Evolutionary conservation across 805 yeast genomes (phyloP).

Genomic region (Millerago galiae): DNA sequence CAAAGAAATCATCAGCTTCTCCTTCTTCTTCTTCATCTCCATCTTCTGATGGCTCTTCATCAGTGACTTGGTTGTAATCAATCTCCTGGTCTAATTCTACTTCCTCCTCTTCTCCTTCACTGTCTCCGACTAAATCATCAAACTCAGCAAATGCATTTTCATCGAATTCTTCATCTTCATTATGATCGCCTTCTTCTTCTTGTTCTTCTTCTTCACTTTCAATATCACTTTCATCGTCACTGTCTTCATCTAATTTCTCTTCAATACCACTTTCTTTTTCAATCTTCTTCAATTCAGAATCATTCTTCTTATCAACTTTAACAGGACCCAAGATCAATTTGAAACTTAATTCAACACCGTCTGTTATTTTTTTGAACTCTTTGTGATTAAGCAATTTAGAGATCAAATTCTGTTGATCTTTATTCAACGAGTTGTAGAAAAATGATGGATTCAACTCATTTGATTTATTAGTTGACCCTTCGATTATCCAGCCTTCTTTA

Average conservation of each 20-base stretch:
- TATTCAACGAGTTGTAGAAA: conserved; percentile 33
- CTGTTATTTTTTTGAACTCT: conserved; percentile 40
- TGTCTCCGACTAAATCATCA: conserved; percentile 15
- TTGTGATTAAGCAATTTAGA: conserved; percentile 40
- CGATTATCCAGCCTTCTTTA: conserved; percentile 21
- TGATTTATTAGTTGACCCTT: conserved; percentile 25
- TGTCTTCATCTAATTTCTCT: conserved; percentile 20
- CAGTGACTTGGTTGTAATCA: conserved; percentile 56
- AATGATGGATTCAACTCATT: conserved; percentile 38
- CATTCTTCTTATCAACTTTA: conserved; percentile 21
- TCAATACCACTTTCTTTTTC: conserved; percentile 16
- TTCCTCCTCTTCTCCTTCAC: conserved; percentile 19
- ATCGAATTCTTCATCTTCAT: conserved; percentile 28
- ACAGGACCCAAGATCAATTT: conserved; percentile 28
- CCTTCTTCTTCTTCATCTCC: conserved; percentile 19
- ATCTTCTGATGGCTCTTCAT: conserved; percentile 47
- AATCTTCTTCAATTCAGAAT: conserved; percentile 12
- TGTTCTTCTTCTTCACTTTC: conserved; percentile 18
- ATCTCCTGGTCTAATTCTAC: conserved; percentile 19
- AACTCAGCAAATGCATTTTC: conserved; percentile 34
- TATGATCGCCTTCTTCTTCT: conserved; percentile 15
- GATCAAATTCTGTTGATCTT: conserved; percentile 22
- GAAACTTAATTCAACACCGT: conserved; percentile 33
- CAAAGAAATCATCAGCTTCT: conserved; percentile 34
- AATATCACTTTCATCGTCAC: conserved; percentile 18